These are phyloP conservation scores for Penicillium coprophilum DNA, from an alignment of 495 filamentous ascomycete genomes.

Conservation along the genomic window DNA sequence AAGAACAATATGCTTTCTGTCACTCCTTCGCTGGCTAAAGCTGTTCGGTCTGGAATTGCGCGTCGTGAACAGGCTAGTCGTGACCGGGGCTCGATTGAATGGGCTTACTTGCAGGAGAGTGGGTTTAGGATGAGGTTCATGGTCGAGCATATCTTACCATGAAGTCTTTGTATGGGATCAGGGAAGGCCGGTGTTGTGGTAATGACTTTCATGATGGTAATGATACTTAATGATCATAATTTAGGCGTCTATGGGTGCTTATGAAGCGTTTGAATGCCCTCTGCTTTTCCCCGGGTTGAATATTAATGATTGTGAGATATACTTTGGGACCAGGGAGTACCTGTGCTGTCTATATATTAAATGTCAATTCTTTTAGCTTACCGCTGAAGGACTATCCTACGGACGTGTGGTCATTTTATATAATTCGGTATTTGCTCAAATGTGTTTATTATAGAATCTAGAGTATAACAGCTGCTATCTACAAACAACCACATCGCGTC, in stretches of 20 bases:
- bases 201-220: conserved; percentile 14
- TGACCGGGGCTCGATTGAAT: conserved; percentile 42
- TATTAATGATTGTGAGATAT: neutral
- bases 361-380: neutral
- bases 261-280: neutral
- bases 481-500: conserved; percentile 8
- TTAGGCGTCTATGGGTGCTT: neutral
- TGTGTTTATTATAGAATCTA: neutral
- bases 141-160: conserved; percentile 25
- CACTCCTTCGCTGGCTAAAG: conserved; percentile 46
- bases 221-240: conserved; percentile 15
- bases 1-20: conserved; percentile 39
- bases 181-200: neutral
- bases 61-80: conserved; percentile 45
- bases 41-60: conserved; percentile 65
- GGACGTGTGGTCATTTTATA: neutral
- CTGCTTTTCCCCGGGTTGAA: neutral
- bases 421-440: neutral
- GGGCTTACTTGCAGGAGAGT: conserved; percentile 43
- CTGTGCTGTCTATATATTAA: neutral
- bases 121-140: conserved; percentile 40
- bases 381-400: neutral
- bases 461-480: conserved; percentile 5
- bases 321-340: neutral
- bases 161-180: neutral